phyloP scores from a whole-genome alignment of 306 rosid genomes.

The Crotalaria pallida region DNA sequence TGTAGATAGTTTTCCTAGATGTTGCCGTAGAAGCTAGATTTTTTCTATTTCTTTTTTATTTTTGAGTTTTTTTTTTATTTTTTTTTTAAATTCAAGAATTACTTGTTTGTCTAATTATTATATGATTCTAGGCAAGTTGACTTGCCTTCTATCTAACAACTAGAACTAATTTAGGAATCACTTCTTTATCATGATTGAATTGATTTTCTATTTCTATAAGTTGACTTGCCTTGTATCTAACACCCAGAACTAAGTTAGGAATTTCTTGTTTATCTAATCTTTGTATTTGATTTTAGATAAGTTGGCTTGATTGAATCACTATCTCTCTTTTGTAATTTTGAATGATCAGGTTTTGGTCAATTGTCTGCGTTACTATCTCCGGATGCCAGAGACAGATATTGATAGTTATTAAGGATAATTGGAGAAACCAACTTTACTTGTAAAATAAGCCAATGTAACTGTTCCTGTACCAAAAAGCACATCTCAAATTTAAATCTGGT shows the following conservation, averaged over 20 bases:
- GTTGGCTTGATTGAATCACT: neutral
- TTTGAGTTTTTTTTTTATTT: too few relatives aligned
- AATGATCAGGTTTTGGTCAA: conserved; percentile 75
- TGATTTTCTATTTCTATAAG: too few relatives aligned
- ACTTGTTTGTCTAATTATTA: too few relatives aligned
- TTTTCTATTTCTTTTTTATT: too few relatives aligned
- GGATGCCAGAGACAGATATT: conserved; percentile 89
- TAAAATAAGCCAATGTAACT: conserved; percentile 23
- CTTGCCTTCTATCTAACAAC: too few relatives aligned
- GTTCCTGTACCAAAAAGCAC: conserved; percentile 19
- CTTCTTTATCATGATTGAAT: too few relatives aligned
- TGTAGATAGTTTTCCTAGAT: neutral
- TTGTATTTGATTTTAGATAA: neutral
- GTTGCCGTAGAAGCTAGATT: neutral
- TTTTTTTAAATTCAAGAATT: too few relatives aligned
- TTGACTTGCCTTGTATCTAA: too few relatives aligned
- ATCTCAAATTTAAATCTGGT: neutral
- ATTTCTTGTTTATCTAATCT: neutral
- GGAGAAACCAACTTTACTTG: conserved; percentile 13
- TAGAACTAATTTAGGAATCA: neutral
- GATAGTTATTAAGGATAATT: conserved; percentile 57
- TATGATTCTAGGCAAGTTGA: too few relatives aligned
- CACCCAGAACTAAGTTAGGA: neutral
- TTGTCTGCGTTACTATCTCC: conserved; percentile 81
- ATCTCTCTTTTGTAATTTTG: neutral